A percentile compares a stretch with the other conserved stretches of the same genome.
These are phyloP conservation scores for Hypoxylon trugodes DNA, from an alignment of 495 filamentous ascomycete genomes.

Conservation along the genomic window DNA sequence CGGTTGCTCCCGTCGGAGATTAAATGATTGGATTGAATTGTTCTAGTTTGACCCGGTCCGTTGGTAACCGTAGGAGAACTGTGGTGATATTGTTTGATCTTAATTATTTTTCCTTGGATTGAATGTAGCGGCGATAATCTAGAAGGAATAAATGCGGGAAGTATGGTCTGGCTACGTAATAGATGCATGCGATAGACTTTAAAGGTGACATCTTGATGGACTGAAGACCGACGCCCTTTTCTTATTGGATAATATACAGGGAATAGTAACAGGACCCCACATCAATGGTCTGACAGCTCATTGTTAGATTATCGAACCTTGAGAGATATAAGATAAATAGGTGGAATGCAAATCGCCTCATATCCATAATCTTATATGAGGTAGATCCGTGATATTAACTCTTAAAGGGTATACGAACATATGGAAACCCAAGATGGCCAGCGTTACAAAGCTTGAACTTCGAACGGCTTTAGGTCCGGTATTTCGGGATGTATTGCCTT, in stretches of 20 bases:
- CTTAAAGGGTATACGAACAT: not conserved
- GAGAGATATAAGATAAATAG: constrained; percentile 10
- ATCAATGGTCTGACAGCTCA: constrained; percentile 13
- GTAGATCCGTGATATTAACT: not conserved
- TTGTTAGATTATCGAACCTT: not conserved
- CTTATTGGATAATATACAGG: constrained; percentile 10
- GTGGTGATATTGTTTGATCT: not conserved
- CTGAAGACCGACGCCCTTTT: constrained; percentile 3
- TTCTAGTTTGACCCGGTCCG: constrained; percentile 12
- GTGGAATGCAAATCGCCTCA: not conserved
- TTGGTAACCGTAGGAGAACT: constrained; percentile 40
- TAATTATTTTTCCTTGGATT: not conserved
- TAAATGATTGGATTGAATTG: not conserved
- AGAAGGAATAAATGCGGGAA: not conserved
- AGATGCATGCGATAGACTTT: not conserved
- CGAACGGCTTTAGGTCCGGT: constrained; percentile 52
- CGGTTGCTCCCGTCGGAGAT: constrained; percentile 10
- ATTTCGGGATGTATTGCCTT: constrained; percentile 49
- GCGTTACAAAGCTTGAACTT: constrained; percentile 50
- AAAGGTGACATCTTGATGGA: constrained; percentile 1
- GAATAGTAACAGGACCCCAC: constrained; percentile 20
- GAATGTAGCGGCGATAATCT: not conserved
- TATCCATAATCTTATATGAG: not conserved
- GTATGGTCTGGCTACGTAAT: not conserved
- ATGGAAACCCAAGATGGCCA: constrained; percentile 19